Base-by-base conservation (phyloP, 2,329 filamentous ascomycete genomes). In the Aspergillus awamori region DNA sequence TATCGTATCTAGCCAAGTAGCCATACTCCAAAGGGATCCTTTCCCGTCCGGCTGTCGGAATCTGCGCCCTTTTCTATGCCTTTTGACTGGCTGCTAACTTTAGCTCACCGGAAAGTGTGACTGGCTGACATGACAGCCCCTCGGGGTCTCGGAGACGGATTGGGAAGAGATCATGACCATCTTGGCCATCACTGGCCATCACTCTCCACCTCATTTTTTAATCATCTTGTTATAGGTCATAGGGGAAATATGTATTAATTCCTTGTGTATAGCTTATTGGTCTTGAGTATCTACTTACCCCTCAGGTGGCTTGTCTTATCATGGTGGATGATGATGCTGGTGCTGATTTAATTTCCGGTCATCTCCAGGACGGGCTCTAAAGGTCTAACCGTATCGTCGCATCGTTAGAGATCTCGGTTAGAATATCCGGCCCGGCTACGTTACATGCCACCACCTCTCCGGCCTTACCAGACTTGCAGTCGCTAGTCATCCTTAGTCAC, bases 81-180 rank as follows among this genome's bases (percentile, higher is more conserved):
- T 54, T 54, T 57, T 51, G 41, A 57, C 60, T 57, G 55, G 48
- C 38, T 62, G 55, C 59, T 59, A 53, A 56, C 52, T 57, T 62
- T 59, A 48, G 38, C 52, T 36, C 33, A 48, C 33, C 47, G 11
- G 30, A 49, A 38, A 20, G 36, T 13, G 43, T 24, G 15, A 51
- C 47, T 51, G 47, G 47, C 26, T 51, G 28, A 30, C 24, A 30
- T 30, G 28, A 30, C 28, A 30, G 28, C 28, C 28, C 33, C 20
- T 45, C 17, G 39, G 41, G 24, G 41, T 22, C 41, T 45, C 17
- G 41, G 41, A 45, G 41, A 22, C 17, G 41, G 11, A 36, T 20
- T 43, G 41, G 41, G 11, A 43, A 17, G 41, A n/a, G 41, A 36
- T 53, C 49, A 36, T 30, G 30, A 22, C 17, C 26, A 15, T 39